phyloP scores from a whole-genome alignment of 2,329 filamentous ascomycete genomes.

The Ascochyta koolunga region DNA sequence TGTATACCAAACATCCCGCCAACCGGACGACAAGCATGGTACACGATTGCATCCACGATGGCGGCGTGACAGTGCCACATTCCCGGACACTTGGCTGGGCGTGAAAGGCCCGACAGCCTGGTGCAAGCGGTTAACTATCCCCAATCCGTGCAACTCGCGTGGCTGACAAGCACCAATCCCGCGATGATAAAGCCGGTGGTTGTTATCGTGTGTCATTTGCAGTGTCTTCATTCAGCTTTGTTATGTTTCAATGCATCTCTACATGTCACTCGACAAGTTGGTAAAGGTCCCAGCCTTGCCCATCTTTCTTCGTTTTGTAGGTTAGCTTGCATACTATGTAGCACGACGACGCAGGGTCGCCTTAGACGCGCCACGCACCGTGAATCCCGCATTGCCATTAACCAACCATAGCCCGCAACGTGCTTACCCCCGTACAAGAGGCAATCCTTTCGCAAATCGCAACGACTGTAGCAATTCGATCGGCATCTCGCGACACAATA shows the following conservation, averaged over 20 bases:
- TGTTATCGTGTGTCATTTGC: slow-evolving; percentile 27
- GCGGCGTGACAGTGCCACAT: slow-evolving; percentile 44
- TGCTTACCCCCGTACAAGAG: slow-evolving; percentile 18
- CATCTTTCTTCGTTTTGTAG: slow-evolving; percentile 7
- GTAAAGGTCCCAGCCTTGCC: not conserved
- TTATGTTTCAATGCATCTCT: slow-evolving; percentile 5
- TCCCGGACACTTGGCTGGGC: slow-evolving; percentile 41
- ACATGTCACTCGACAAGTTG: not conserved
- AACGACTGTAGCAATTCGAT: not conserved
- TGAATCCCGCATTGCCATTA: slow-evolving; percentile 14
- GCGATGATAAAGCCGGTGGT: slow-evolving; percentile 29
- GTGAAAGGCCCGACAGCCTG: slow-evolving; percentile 37
- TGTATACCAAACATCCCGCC: slow-evolving; percentile 17
- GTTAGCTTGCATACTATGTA: not conserved
- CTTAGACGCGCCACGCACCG: slow-evolving; percentile 17
- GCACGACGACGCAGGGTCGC: slow-evolving; percentile 8
- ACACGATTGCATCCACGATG: slow-evolving; percentile 37
- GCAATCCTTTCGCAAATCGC: not conserved
- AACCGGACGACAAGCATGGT: slow-evolving; percentile 33
- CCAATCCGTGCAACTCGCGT: slow-evolving; percentile 40
- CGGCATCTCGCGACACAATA: slow-evolving; percentile 10
- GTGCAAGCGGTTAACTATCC: slow-evolving; percentile 34
- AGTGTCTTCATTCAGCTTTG: slow-evolving; percentile 12
- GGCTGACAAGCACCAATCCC: slow-evolving; percentile 27
- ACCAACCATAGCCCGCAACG: slow-evolving; percentile 25